A percentile compares a stretch with the other conserved stretches of the same genome.
phyloP scores from a whole-genome alignment of 2,329 filamentous ascomycete species.

The Colletotrichum abscissum region DNA sequence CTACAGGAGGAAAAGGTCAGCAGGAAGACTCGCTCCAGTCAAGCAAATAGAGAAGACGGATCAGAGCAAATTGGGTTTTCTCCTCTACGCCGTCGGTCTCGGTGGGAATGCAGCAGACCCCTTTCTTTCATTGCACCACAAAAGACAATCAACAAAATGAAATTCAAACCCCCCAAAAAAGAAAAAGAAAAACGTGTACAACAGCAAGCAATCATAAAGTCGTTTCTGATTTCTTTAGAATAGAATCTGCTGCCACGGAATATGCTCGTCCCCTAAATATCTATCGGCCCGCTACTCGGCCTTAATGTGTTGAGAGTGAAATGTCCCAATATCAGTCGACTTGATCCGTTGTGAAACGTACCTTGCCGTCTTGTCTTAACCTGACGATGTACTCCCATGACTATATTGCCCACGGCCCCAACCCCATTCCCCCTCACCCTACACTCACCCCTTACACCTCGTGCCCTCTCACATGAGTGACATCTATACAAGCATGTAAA shows the following conservation, averaged over 20 bases:
- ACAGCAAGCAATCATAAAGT: constrained; percentile 8
- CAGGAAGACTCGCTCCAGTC: neutral
- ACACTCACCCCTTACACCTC: neutral
- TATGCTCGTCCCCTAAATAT: neutral
- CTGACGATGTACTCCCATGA: neutral
- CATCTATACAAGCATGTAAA: neutral
- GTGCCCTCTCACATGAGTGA: too few species aligned
- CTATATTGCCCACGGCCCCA: too few species aligned
- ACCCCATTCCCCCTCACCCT: too few species aligned
- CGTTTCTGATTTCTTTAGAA: constrained; percentile 1
- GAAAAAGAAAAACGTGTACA: constrained; percentile 16
- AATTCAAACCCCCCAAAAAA: neutral
- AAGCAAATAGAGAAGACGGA: neutral
- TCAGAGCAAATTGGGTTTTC: neutral
- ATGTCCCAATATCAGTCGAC: neutral
- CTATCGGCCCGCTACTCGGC: neutral
- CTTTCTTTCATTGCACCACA: constrained; percentile 6
- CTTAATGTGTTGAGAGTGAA: neutral
- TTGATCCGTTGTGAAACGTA: neutral
- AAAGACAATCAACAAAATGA: neutral
- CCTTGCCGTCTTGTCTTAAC: neutral
- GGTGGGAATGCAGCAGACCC: constrained; percentile 10
- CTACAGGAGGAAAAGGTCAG: neutral
- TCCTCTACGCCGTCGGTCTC: constrained; percentile 1
- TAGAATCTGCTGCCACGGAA: constrained; percentile 15